A percentile compares a stretch with the other conserved stretches of the same genome.
Conservation (phyloP, 164 flowering plant genomes). For the Tetrastigma voinierianum region DNA sequence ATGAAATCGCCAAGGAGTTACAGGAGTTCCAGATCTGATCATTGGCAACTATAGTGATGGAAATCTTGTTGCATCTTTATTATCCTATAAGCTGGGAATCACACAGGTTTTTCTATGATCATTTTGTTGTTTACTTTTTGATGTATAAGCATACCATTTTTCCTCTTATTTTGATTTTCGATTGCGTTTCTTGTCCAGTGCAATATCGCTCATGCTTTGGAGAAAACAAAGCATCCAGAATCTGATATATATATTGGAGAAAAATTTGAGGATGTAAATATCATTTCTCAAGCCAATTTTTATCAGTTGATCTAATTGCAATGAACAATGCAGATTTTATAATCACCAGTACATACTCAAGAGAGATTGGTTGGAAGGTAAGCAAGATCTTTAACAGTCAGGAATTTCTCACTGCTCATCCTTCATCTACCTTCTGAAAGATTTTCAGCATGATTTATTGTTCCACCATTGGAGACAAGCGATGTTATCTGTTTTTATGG, state of each 20-base stretch:
- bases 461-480: too few relatives aligned
- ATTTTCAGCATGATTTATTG: not conserved
- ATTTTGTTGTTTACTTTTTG: not conserved
- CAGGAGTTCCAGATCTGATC: slow-evolving; percentile 84
- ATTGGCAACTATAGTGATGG: slow-evolving; percentile 99
- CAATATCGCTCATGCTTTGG: slow-evolving; percentile 94
- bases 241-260: slow-evolving; percentile 95
- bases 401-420: not conserved
- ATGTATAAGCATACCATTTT: not conserved
- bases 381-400: slow-evolving; percentile 8
- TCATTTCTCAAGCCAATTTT: slow-evolving; percentile 95
- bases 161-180: slow-evolving; percentile 1
- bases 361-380: slow-evolving; percentile 99
- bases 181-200: slow-evolving; percentile 43
- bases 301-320: slow-evolving; percentile 91
- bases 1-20: slow-evolving; percentile 81
- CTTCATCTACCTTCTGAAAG: not conserved
- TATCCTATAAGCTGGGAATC: slow-evolving; percentile 80
- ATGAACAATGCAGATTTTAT: slow-evolving; percentile 97
- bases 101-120: slow-evolving; percentile 60
- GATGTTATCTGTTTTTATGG: too few relatives aligned
- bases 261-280: slow-evolving; percentile 87
- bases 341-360: slow-evolving; percentile 96
- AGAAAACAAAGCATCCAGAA: slow-evolving; percentile 96
- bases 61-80: slow-evolving; percentile 89